Percentiles rank a stretch among this genome's conserved stretches.
These are phyloP conservation scores for Suillus variegatus DNA, from an alignment of 768 basidiomycete species.

Conservation along the genomic window DNA sequence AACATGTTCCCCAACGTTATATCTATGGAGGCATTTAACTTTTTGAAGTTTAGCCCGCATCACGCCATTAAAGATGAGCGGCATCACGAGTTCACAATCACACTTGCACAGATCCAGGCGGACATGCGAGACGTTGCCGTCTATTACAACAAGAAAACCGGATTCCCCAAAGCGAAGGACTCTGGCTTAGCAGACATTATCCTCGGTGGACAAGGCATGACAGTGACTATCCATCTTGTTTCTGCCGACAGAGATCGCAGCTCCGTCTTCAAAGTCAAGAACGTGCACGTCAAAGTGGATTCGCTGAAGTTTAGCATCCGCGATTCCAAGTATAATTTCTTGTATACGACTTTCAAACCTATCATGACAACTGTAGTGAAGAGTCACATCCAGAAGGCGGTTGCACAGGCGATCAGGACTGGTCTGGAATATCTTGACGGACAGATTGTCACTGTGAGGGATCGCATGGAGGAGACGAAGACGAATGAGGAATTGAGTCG, in stretches of 20 bases:
- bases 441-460: conserved; percentile 86
- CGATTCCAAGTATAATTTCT: conserved; percentile 85
- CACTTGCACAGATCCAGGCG: conserved; percentile 84
- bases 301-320: conserved; percentile 88
- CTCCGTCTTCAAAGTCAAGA: conserved; percentile 72
- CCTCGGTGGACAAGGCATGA: conserved; percentile 82
- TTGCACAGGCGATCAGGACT: conserved; percentile 69
- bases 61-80: conserved; percentile 49
- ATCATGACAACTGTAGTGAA: conserved; percentile 84
- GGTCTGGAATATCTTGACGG: conserved; percentile 88
- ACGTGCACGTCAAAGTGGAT: conserved; percentile 80
- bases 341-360: conserved; percentile 84
- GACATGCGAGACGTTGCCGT: conserved; percentile 95
- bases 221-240: conserved; percentile 61
- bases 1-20: conserved; percentile 88
- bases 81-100: conserved; percentile 74
- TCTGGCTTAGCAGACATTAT: conserved; percentile 85
- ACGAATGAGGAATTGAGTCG: conserved; percentile 39
- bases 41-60: conserved; percentile 85
- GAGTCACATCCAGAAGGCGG: conserved; percentile 60
- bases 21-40: conserved; percentile 76
- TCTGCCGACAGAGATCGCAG: conserved; percentile 61
- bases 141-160: conserved; percentile 84
- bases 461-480: conserved; percentile 70
- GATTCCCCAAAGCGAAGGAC: conserved; percentile 78